Percentiles rank a stretch among this genome's conserved stretches.
Conservation (phyloP, 805 yeast genomes). For the Cephaloascus albidus region DNA sequence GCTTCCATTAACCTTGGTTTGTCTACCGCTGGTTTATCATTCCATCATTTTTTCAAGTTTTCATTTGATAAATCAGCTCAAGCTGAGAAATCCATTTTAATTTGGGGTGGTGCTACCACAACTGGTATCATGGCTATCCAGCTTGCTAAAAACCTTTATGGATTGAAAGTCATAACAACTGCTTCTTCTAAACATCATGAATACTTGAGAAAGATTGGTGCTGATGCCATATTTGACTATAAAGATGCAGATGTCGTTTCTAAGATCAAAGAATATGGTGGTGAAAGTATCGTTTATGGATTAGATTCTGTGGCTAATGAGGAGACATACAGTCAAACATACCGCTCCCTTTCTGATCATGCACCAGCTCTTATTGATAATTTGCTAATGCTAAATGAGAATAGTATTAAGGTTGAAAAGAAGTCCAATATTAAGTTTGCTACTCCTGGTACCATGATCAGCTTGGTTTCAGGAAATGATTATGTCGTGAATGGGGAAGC, state of each 20-base stretch:
- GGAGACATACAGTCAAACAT: conserved; percentile 13
- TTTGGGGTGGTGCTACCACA: conserved; percentile 67
- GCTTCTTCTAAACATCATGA: conserved; percentile 40
- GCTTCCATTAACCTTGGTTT: conserved; percentile 10
- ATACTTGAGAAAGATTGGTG: conserved; percentile 35
- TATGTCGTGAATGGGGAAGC: conserved; percentile 19
- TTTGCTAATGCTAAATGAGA: conserved; percentile 7
- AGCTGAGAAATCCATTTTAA: conserved; percentile 27
- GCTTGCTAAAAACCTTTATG: conserved; percentile 29
- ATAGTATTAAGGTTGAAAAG: conserved; percentile 2
- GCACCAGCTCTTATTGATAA: conserved; percentile 8
- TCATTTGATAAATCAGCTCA: conserved; percentile 4
- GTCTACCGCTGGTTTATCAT: conserved; percentile 10
- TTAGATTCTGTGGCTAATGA: conserved; percentile 17
- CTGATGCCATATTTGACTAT: conserved; percentile 41
- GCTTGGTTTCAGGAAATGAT: conserved; percentile 25
- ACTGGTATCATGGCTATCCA: conserved; percentile 53
- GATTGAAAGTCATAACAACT: conserved; percentile 23
- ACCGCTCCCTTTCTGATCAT: neutral
- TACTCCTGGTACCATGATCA: conserved; percentile 23
- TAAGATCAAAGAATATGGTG: conserved; percentile 23
- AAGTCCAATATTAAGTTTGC: neutral
- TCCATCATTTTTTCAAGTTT: conserved; percentile 3
- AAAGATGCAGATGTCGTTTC: conserved; percentile 34
- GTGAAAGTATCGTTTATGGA: conserved; percentile 16